These are phyloP conservation scores for Deinandra increscens DNA, from an alignment of 129 eudicot species.

Conservation along the genomic window DNA sequence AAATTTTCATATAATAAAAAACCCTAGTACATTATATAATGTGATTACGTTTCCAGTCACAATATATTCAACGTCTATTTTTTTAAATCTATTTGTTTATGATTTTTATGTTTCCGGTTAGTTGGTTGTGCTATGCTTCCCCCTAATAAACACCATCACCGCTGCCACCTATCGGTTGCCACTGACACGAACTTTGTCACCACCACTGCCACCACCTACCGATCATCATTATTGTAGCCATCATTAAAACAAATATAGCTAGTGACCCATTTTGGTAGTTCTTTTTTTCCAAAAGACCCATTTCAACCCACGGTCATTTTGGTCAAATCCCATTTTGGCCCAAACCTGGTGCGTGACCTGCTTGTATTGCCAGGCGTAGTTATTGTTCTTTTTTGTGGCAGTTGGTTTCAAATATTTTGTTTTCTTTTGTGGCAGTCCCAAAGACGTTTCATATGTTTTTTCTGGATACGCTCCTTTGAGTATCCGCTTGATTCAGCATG, in stretches of 20 bases:
- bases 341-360: background rate
- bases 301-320: background rate
- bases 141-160: no score
- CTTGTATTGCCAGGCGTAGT: background rate
- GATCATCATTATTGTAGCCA: background rate
- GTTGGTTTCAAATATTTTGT: background rate
- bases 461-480: conserved; percentile 99
- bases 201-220: background rate
- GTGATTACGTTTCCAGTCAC: no score
- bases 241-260: background rate
- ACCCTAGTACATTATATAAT: no score
- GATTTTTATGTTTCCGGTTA: no score
- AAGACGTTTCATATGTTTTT: conserved; percentile 86
- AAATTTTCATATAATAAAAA: no score
- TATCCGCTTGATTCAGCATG: conserved; percentile 92
- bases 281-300: background rate
- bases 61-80: no score
- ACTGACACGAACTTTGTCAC: background rate
- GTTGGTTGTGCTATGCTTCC: no score
- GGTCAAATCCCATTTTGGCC: background rate
- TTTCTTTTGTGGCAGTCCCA: conserved; percentile 57
- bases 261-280: background rate
- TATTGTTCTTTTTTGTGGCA: background rate
- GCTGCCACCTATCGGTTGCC: no score
- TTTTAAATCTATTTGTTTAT: no score